Base-by-base conservation (phyloP, 2,329 filamentous ascomycete species). In the Xylaria sp. region DNA sequence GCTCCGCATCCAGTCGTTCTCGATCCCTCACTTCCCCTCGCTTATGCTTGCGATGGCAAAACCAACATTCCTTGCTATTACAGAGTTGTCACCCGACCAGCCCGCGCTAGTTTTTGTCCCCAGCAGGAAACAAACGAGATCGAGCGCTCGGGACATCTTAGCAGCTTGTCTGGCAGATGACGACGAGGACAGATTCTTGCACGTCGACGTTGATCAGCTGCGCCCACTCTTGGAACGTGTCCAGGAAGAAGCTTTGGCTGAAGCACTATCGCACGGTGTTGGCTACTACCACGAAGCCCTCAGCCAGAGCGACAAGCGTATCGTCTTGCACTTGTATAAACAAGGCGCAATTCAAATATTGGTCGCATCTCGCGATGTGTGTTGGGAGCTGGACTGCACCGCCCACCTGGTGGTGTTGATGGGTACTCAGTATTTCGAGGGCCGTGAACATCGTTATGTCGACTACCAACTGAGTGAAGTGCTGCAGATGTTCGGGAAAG, bases 41-140 rank as follows among this genome's bases (percentile, higher is more conserved):
- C 82, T 99, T 39, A 99, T 99, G 94, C 83, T 99, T 63, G 92
- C 94, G 13, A 99, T 99, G 94, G 91, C 92, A 16, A 93, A 95
- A 72, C 95, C 95, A 18, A 88, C 91, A 1, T 97, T 97, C 71
- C 79, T 91, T 56, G 90, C 93, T 2, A 90, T 99, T 62, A 84
- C 91, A 2, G 91, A 96, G 66, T 84, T 96, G 71, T 95, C 94
- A 6, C 79, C 91, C 0, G 88, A 95, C 60, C 94, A 96, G 74
- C 92, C 93, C 22, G 89, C 92, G 1, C 85, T 99, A 65, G 80
- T 97, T 7, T 99, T 97, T 64, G 91, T 97, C 29, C 92, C 94
- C 0, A 96, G 84, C 69, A 85, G 95, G 60, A 99, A 97, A 75
- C 94, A 99, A 74, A 91, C 91, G 7, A 87, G 94, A 54, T 84